Conservation (phyloP, 1,139 yeast genomes). For the Saccharomyces hybrid region DNA sequence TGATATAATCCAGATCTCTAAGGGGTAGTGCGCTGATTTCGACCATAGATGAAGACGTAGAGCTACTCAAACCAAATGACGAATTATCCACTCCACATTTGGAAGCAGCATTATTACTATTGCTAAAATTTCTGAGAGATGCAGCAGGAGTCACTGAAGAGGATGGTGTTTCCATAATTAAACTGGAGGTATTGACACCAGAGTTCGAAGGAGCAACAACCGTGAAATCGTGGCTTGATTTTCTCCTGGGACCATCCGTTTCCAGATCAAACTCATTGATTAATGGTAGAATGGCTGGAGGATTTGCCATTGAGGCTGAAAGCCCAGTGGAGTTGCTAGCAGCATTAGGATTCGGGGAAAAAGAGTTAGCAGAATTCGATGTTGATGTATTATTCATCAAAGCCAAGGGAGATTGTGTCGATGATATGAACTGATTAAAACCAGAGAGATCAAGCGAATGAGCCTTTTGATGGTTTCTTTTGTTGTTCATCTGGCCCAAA, state of each 20-base stretch:
- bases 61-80: not conserved
- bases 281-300: constrained; percentile 18
- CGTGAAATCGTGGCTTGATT: constrained; percentile 1
- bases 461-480: constrained; percentile 29
- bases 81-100: not conserved
- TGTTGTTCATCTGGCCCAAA: constrained; percentile 28
- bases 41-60: not conserved
- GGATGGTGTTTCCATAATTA: not conserved
- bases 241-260: not conserved
- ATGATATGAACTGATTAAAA: constrained; percentile 26
- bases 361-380: constrained; percentile 3
- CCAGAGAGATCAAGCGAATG: constrained; percentile 30
- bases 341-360: constrained; percentile 13
- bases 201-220: not conserved
- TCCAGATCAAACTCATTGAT: constrained; percentile 23
- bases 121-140: constrained; percentile 6
- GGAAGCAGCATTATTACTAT: constrained; percentile 3
- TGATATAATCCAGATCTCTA: constrained; percentile 34
- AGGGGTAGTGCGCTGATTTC: constrained; percentile 26
- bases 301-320: not conserved
- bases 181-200: constrained; percentile 2
- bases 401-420: constrained; percentile 4
- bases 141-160: constrained; percentile 5
- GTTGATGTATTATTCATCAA: not conserved
- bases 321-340: constrained; percentile 5